phyloP scores from a whole-genome alignment of 2,329 filamentous ascomycete genomes.

The Penicillium griseofulvum region DNA sequence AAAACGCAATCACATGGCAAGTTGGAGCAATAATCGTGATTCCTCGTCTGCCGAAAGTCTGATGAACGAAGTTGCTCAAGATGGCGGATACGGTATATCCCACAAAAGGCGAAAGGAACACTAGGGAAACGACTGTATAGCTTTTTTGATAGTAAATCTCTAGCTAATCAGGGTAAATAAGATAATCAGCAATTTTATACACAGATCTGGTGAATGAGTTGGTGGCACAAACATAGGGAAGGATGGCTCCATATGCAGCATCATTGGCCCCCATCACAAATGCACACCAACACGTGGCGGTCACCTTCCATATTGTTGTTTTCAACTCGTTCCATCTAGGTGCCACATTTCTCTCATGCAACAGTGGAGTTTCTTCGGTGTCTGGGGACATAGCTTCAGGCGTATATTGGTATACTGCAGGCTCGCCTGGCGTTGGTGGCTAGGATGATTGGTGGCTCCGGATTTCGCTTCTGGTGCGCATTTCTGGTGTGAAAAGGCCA shows the following conservation, averaged over 20 bases:
- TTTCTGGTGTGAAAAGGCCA: background rate
- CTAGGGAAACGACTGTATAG: conserved; percentile 45
- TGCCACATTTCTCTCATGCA: conserved; percentile 23
- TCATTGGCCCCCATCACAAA: conserved; percentile 27
- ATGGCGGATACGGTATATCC: conserved; percentile 50
- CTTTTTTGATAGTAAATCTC: conserved; percentile 46
- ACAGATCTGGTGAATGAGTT: background rate
- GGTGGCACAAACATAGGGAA: conserved; percentile 18
- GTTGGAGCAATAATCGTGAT: conserved; percentile 61
- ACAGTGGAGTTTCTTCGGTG: conserved; percentile 19
- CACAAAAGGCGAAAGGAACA: conserved; percentile 50
- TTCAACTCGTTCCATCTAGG: conserved; percentile 22
- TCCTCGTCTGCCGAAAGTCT: conserved; percentile 62
- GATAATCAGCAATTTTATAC: background rate
- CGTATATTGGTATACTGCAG: background rate
- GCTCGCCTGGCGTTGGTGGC: background rate
- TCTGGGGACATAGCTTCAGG: background rate
- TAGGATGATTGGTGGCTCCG: background rate
- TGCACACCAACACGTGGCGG: conserved; percentile 19
- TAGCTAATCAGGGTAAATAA: conserved; percentile 28
- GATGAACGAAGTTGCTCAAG: conserved; percentile 46
- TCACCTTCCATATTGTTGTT: conserved; percentile 18
- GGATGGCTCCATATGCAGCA: conserved; percentile 21
- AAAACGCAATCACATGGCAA: conserved; percentile 32
- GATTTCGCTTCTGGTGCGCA: background rate